phyloP scores from a whole-genome alignment of 2,329 filamentous ascomycete genomes.

The Ophiostoma populinum region DNA sequence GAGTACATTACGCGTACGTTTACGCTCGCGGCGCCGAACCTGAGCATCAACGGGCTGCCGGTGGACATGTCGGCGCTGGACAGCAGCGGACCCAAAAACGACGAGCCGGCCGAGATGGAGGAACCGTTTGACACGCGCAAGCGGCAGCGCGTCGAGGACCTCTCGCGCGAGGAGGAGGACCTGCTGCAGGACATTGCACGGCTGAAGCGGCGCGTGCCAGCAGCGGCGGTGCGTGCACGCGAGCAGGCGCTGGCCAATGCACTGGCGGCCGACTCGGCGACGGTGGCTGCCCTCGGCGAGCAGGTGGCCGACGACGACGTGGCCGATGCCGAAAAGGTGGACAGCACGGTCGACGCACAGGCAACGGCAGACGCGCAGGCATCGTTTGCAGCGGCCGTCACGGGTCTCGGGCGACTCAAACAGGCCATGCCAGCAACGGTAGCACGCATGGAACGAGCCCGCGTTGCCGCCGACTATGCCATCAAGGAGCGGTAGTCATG shows the following conservation, averaged over 20 bases:
- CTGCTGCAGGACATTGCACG: constrained; percentile 45
- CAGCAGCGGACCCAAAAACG: constrained; percentile 2
- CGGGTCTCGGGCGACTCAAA: constrained; percentile 34
- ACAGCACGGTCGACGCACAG: constrained; percentile 22
- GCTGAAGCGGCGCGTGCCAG: constrained; percentile 37
- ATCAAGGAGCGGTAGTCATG: constrained; percentile 20
- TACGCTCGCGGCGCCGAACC: constrained; percentile 37
- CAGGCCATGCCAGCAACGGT: constrained; percentile 43
- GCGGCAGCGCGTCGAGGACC: constrained; percentile 39
- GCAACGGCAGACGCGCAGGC: constrained; percentile 13
- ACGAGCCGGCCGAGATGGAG: constrained; percentile 24
- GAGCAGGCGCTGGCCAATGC: constrained; percentile 22
- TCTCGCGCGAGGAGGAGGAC: constrained; percentile 45
- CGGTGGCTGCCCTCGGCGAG: constrained; percentile 14
- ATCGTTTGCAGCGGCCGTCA: constrained; percentile 26
- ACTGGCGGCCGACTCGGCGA: constrained; percentile 29
- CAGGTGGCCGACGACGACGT: constrained; percentile 22
- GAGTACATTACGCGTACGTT: constrained; percentile 49
- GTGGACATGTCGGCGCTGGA: constrained; percentile 21
- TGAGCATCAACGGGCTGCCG: constrained; percentile 44
- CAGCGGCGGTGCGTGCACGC: constrained; percentile 23
- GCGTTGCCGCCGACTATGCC: constrained; percentile 41
- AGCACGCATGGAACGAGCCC: constrained; percentile 47
- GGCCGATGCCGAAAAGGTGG: constrained; percentile 26
- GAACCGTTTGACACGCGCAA: constrained; percentile 44